phyloP scores from a whole-genome alignment of 116 monocot genomes.

The Zostera marina region DNA sequence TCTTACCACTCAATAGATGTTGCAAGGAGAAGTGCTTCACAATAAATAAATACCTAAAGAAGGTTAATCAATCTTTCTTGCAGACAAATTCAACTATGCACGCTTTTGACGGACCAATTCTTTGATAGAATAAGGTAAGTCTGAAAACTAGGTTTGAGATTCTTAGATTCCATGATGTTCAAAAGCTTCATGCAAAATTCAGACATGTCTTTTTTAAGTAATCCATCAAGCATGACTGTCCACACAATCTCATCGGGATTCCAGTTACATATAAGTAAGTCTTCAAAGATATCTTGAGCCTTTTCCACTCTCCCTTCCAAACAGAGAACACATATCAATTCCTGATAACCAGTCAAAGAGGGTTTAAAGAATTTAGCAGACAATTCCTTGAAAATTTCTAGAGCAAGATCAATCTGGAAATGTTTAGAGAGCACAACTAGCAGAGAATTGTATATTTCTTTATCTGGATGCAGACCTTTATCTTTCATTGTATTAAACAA shows the following conservation, averaged over 20 bases:
- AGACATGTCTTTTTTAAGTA: conserved; percentile 32
- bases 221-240: conserved; percentile 81
- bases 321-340: conserved; percentile 56
- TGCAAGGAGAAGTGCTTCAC: background rate
- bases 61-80: background rate
- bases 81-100: background rate
- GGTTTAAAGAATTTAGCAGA: conserved; percentile 25
- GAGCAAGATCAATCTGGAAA: conserved; percentile 44
- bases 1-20: background rate
- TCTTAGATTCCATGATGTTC: conserved; percentile 48
- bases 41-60: too few relatives aligned
- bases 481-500: conserved; percentile 31
- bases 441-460: conserved; percentile 46
- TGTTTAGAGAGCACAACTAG: conserved; percentile 22
- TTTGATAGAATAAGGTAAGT: conserved; percentile 27
- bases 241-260: conserved; percentile 85
- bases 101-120: conserved; percentile 15
- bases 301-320: conserved; percentile 29
- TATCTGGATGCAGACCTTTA: conserved; percentile 40
- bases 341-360: conserved; percentile 33
- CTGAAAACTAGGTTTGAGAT: conserved; percentile 28
- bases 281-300: conserved; percentile 41
- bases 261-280: conserved; percentile 43
- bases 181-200: conserved; percentile 57
- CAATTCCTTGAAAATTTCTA: conserved; percentile 37